phyloP scores from a whole-genome alignment of 129 eudicot species.

The carrot (Daucus carota) region DH1_v3.0 NC_030389.2:33448001-33448500 shows the following conservation, averaged over 20 bases:
- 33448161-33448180: too few relatives aligned
- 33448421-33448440: neutral
- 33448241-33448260: neutral
- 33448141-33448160: neutral
- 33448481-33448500: neutral
- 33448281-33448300: neutral
- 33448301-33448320: neutral
- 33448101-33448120: neutral
- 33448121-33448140: neutral
- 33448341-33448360: neutral
- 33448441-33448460: neutral
- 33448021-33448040: constrained; percentile 14
- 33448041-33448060: neutral
- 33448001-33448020: neutral
- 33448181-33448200: too few relatives aligned
- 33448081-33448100: neutral
- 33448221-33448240: neutral
- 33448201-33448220: neutral
- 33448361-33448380: neutral
- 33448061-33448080: neutral
- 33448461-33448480: neutral
- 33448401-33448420: neutral
- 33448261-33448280: neutral
- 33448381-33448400: neutral
- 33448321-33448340: neutral